Evolutionary conservation across 78 protist species (phyloP).

Genomic region (Creolimax fragrantissima): DNA sequence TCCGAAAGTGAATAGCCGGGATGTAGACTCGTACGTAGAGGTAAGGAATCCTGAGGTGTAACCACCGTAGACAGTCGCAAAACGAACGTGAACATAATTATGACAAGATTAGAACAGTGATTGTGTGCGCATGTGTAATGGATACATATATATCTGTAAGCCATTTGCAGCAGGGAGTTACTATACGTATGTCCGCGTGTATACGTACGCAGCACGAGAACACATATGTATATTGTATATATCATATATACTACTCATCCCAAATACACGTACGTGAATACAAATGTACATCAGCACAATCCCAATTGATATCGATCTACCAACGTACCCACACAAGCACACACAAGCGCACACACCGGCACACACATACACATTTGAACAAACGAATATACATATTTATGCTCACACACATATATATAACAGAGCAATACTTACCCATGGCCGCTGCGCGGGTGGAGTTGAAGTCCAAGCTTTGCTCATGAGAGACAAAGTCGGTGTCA

Average conservation of each 20-base stretch:
- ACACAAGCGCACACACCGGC: background rate
- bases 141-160: background rate
- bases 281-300: background rate
- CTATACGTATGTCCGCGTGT: background rate
- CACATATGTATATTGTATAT: background rate
- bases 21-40: background rate
- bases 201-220: background rate
- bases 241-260: too few species aligned
- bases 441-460: constrained; percentile 5
- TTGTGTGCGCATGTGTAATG: too few species aligned
- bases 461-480: constrained; percentile 21
- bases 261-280: background rate
- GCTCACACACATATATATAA: background rate
- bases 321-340: background rate
- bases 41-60: background rate
- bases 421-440: background rate
- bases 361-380: background rate
- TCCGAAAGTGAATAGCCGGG: background rate
- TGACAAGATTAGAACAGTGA: background rate
- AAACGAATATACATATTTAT: background rate
- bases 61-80: background rate
- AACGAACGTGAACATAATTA: background rate
- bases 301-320: background rate
- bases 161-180: background rate
- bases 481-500: background rate